Percentiles rank a stretch among this genome's conserved stretches.
Evolutionary conservation across 306 rosid genomes (phyloP).

Genomic region (Fragaria nilgerrensis): DNA sequence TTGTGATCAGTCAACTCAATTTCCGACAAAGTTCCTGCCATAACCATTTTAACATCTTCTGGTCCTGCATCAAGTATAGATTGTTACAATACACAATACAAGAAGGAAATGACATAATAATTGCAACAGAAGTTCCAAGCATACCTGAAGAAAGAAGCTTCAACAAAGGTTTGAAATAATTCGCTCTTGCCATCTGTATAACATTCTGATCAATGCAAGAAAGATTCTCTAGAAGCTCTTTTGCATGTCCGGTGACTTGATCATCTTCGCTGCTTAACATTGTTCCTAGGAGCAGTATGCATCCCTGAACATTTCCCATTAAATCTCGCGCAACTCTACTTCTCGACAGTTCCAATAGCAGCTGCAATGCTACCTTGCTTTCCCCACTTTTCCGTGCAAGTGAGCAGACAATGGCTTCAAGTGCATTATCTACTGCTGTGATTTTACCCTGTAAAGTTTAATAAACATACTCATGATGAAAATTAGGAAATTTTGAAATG

Average conservation of each 20-base stretch:
- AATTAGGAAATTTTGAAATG: background rate
- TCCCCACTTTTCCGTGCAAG: conserved; percentile 64
- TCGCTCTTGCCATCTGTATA: conserved; percentile 66
- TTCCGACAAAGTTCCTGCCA: conserved; percentile 54
- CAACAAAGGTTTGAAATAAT: conserved; percentile 63
- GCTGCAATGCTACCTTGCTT: conserved; percentile 51
- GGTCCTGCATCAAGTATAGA: conserved; percentile 37
- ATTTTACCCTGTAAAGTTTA: conserved; percentile 49
- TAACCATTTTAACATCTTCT: conserved; percentile 35
- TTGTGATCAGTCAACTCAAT: conserved; percentile 53
- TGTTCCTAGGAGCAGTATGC: conserved; percentile 63
- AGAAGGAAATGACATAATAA: background rate
- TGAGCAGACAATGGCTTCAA: conserved; percentile 52
- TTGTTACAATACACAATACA: background rate
- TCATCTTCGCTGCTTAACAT: conserved; percentile 49
- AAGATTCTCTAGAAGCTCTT: conserved; percentile 54
- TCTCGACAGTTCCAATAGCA: conserved; percentile 59
- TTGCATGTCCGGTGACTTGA: conserved; percentile 50
- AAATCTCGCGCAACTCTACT: conserved; percentile 29
- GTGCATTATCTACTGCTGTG: conserved; percentile 45
- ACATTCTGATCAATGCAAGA: conserved; percentile 58
- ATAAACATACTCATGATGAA: background rate
- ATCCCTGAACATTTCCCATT: conserved; percentile 65
- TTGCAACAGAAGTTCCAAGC: conserved; percentile 10
- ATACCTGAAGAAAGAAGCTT: conserved; percentile 62